Base-by-base conservation (phyloP, 768 basidiomycete species). In the Podaxis sp. region DNA sequence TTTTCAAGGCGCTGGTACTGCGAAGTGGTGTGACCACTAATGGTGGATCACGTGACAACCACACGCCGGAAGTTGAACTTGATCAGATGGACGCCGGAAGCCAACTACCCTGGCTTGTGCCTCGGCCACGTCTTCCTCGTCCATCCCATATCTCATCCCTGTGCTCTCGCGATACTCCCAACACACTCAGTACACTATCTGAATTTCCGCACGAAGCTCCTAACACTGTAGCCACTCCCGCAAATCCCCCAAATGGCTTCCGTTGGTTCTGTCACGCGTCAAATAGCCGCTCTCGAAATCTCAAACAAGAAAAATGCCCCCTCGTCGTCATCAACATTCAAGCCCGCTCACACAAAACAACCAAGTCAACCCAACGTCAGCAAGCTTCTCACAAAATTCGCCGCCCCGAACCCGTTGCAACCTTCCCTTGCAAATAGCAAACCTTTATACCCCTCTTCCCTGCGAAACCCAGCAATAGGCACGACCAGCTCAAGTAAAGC, bases 361-460 rank as follows among this genome's bases (percentile, higher is more conserved):
- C 71, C 84, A 21, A 81, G 80, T 65, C 84, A 88, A 67, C 69
- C 77, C 2, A 85, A 81, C 65, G 86, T 90, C 25, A 76, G 86
- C 11, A 91, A 90, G 70, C 79, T 91, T 10, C 79, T 90, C 61
- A 84, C 86, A 1, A 92, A 91, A 74, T 91, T 81, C 65, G 87
- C 86, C 9, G 82, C 88, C 2, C 87, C 89, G 0, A 83, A 86
- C 64, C 81, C 83, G 9, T 77, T 78, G 60, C 64, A 71, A 21
- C 74, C 69, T 52, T 63, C 71, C 6, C 37, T 35, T 46, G 18
- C 25, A 4, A 53, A 46, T 57, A 63, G 66, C 60, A 70, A 77
- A 68, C 75, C 75, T 27, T 60, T 70, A 5, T 73, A 77, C 10
- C 77, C 75, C 35, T 83, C 75, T 50, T 77, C 80, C 27, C 72